Evolutionary conservation across 192 early-diverging fungal species (phyloP), one percentile per base, ranked within the genome.

Genomic region (Chytriomyces hyalinus): DNA sequence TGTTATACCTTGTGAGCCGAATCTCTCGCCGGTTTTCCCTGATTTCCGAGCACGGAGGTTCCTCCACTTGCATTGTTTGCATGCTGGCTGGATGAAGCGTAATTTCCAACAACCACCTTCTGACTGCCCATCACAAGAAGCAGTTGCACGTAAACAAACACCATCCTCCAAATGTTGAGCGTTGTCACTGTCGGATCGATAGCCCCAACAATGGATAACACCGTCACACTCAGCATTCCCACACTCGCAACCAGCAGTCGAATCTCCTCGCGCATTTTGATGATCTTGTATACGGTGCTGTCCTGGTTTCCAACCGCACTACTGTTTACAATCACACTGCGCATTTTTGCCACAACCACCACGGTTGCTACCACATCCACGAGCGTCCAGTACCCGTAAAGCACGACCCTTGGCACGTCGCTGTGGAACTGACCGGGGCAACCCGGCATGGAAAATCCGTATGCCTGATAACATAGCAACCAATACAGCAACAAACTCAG

Each of bases 161-260:
- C 68, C 5, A 70, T 70, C 53, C 68, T 70, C 68, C 68, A 70
- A 70, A 70, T 70, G 26, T 70, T 70, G 2, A 70, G 50, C 50
- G 68, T 45, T 5, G 22, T 57, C n/a, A 70, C 24, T 3, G 10
- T 15, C 2, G 48, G 49, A 50, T 70, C 26, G 5, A 51, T 17
- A n/a, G 68, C 68, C 5, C 45, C 9, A 36, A 43, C 47, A 53
- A 70, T 53, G 22, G 17, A 22, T 26, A 70, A 53, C 20, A 57
- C 47, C 7, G 49, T 70, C 17, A 70, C 68, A 13, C 49, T 50
- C 15, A 13, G 13, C 50, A 70, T 53, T 13, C 68, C 68, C 6
- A 70, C 46, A 22, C 45, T 48, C 45, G 49, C 68, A 8, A 70
- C 68, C 49, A 70, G 24, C 9, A 70, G 47, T 20, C 68, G 47